Evolutionary conservation across 106 monocot species (phyloP).

Genomic region (Iris macrosiphon): DNA sequence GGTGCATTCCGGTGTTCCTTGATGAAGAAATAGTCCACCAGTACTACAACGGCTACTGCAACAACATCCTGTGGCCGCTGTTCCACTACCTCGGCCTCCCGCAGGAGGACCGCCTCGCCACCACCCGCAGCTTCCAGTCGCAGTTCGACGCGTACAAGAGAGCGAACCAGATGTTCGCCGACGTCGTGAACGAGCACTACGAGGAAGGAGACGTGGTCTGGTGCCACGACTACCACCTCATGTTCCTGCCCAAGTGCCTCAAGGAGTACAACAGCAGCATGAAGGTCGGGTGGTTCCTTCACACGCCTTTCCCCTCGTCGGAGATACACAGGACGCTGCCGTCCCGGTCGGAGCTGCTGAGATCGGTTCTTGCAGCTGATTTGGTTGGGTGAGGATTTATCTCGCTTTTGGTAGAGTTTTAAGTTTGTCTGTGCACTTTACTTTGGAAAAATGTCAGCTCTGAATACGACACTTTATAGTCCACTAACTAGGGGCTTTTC

Average conservation of each 20-base stretch:
- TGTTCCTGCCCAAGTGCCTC: slow-evolving; percentile 94
- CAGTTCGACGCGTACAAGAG: slow-evolving; percentile 94
- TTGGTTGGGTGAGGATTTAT: slow-evolving; percentile 62
- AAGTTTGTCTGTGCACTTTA: background rate
- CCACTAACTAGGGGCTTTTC: background rate
- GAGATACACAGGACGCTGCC: slow-evolving; percentile 89
- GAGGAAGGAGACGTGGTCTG: slow-evolving; percentile 98
- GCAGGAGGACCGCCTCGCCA: slow-evolving; percentile 89
- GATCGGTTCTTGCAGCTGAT: slow-evolving; percentile 82
- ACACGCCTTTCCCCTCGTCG: slow-evolving; percentile 91
- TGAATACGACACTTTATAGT: slow-evolving; percentile 5
- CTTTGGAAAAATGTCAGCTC: background rate
- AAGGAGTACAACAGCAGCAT: slow-evolving; percentile 85
- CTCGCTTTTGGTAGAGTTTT: background rate
- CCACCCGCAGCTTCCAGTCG: slow-evolving; percentile 96
- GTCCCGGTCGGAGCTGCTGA: slow-evolving; percentile 73
- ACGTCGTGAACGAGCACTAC: slow-evolving; percentile 85
- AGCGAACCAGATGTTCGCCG: slow-evolving; percentile 98
- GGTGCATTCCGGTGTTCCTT: slow-evolving; percentile 97
- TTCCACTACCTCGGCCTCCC: slow-evolving; percentile 97
- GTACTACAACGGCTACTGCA: slow-evolving; percentile 98
- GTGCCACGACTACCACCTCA: slow-evolving; percentile 99
- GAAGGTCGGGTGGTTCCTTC: slow-evolving; percentile 96
- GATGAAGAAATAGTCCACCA: slow-evolving; percentile 99
- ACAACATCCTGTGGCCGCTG: slow-evolving; percentile 96